phyloP scores from a whole-genome alignment of 192 early-diverging fungal species.

The Podila verticillata region DNA sequence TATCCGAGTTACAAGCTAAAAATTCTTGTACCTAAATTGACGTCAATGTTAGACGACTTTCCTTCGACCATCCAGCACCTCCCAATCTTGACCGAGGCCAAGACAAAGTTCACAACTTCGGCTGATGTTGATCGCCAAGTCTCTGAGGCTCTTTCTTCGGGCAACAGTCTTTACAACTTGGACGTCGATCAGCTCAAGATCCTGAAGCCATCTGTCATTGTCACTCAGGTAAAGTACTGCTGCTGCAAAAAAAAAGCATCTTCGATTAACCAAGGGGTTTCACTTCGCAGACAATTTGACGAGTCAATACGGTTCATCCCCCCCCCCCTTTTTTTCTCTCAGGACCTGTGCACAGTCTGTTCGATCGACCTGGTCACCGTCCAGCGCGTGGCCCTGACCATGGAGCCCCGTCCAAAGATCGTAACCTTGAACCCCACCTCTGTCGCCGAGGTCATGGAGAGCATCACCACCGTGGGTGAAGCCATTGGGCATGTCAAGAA shows the following conservation, averaged over 20 bases:
- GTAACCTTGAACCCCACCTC: constrained; percentile 55
- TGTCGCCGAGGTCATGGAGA: constrained; percentile 56
- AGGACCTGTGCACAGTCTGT: constrained; percentile 64
- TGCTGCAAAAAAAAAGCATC: too few species aligned
- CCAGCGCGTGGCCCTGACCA: constrained; percentile 55
- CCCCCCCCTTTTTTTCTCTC: neutral
- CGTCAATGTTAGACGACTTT: constrained; percentile 50
- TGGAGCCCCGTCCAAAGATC: constrained; percentile 53
- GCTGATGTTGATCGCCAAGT: constrained; percentile 63
- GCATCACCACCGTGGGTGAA: constrained; percentile 53
- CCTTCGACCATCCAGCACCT: constrained; percentile 52
- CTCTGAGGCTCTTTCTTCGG: constrained; percentile 55
- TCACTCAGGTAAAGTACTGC: constrained; percentile 62
- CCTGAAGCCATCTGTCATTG: constrained; percentile 59
- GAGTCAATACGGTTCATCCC: constrained; percentile 1
- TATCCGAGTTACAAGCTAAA: too few species aligned
- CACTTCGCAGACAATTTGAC: too few species aligned
- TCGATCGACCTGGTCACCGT: constrained; percentile 63
- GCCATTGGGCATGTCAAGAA: constrained; percentile 42
- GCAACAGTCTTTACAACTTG: constrained; percentile 56
- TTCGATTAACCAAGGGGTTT: too few species aligned
- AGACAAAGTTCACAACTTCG: constrained; percentile 58
- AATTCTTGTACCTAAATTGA: too few species aligned
- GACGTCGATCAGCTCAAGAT: constrained; percentile 50
- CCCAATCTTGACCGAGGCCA: constrained; percentile 56